Evolutionary conservation across 2,329 filamentous ascomycete species (phyloP).

Genomic region (Capronia coronata): DNA sequence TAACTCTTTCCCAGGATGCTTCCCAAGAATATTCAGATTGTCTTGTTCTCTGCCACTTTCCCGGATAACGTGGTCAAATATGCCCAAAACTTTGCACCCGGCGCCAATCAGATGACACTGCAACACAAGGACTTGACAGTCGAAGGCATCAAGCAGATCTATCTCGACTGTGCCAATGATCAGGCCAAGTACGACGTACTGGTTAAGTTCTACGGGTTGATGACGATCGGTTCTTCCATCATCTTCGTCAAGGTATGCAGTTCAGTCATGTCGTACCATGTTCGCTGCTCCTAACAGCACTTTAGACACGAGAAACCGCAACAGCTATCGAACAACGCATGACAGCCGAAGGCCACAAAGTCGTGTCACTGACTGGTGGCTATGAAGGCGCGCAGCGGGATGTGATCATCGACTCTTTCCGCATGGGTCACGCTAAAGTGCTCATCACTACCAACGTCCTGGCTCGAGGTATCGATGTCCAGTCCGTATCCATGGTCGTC

Average conservation of each 20-base stretch:
- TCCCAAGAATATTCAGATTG: slow-evolving; percentile 69
- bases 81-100: slow-evolving; percentile 75
- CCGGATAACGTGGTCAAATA: slow-evolving; percentile 79
- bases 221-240: slow-evolving; percentile 95
- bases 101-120: slow-evolving; percentile 78
- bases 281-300: slow-evolving; percentile 16
- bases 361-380: slow-evolving; percentile 81
- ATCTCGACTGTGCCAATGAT: slow-evolving; percentile 82
- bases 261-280: too few relatives aligned
- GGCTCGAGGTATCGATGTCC: slow-evolving; percentile 86
- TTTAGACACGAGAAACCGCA: slow-evolving; percentile 75
- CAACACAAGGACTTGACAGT: slow-evolving; percentile 89
- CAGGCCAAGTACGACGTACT: slow-evolving; percentile 80
- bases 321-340: slow-evolving; percentile 78
- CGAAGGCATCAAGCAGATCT: slow-evolving; percentile 95
- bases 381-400: slow-evolving; percentile 81
- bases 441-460: slow-evolving; percentile 97
- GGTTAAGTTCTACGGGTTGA: slow-evolving; percentile 87
- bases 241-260: slow-evolving; percentile 82
- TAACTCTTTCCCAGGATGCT: slow-evolving; percentile 54
- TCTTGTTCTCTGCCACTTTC: slow-evolving; percentile 93
- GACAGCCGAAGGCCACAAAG: slow-evolving; percentile 81
- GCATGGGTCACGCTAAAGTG: slow-evolving; percentile 80
- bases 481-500: slow-evolving; percentile 94
- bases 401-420: slow-evolving; percentile 76